Evolutionary conservation across 257 asterid species (phyloP).

Genomic region (Linaria vulgaris): DNA sequence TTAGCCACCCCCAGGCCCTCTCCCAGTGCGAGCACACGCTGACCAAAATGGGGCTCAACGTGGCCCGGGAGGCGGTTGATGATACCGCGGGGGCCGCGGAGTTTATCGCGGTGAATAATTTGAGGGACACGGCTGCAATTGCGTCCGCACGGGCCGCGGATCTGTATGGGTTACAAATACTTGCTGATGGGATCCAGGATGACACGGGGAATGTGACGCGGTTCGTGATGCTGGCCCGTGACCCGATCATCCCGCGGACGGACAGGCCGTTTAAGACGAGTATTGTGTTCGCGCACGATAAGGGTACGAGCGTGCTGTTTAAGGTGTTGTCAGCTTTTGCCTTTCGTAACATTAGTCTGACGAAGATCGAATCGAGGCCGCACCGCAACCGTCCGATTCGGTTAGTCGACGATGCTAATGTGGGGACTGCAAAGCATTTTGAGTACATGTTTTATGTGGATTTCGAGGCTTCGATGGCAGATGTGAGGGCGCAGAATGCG

Average conservation of each 20-base stretch:
- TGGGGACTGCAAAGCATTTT: conserved; percentile 94
- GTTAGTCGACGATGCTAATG: conserved; percentile 80
- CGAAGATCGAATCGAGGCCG: conserved; percentile 93
- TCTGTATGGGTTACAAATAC: conserved; percentile 67
- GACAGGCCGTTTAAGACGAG: conserved; percentile 97
- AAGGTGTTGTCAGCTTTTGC: conserved; percentile 94
- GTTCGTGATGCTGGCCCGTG: conserved; percentile 92
- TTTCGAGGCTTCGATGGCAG: conserved; percentile 99
- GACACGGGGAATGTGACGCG: conserved; percentile 87
- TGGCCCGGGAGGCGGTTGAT: conserved; percentile 79
- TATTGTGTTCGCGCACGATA: conserved; percentile 94
- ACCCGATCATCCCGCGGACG: conserved; percentile 82
- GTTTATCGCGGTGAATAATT: conserved; percentile 63
- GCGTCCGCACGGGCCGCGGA: conserved; percentile 95
- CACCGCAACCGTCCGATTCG: conserved; percentile 80
- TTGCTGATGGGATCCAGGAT: conserved; percentile 91
- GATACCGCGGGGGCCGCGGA: conserved; percentile 99
- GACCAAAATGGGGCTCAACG: conserved; percentile 61
- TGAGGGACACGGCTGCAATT: conserved; percentile 89
- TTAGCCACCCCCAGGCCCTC: conserved; percentile 89
- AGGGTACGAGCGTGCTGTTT: conserved; percentile 89
- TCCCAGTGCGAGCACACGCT: conserved; percentile 91
- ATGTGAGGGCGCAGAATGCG: conserved; percentile 90
- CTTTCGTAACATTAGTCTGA: conserved; percentile 77
- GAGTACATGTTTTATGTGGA: conserved; percentile 95